A percentile compares a stretch with the other conserved stretches of the same genome.
Conservation (phyloP, 495 filamentous ascomycete genomes). For the Cryomyces antarcticus region DNA sequence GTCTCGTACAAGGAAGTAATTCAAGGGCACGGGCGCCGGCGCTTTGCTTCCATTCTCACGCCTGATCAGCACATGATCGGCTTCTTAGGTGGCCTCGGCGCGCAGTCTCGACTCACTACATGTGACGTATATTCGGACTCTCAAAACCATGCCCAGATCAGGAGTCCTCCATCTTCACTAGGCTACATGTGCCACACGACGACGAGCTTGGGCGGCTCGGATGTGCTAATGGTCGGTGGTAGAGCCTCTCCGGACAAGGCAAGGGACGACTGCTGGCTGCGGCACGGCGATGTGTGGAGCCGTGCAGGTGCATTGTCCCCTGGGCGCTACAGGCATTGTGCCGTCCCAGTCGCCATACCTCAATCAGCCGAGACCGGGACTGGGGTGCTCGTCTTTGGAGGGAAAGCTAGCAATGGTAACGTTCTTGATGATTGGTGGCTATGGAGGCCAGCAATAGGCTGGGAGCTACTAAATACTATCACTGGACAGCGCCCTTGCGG, state of each 20-base stretch:
- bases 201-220: constrained; percentile 29
- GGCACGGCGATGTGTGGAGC: constrained; percentile 37
- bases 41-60: constrained; percentile 27
- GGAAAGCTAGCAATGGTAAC: constrained; percentile 35
- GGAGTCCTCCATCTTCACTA: constrained; percentile 20
- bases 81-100: constrained; percentile 28
- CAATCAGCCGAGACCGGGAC: constrained; percentile 7
- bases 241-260: constrained; percentile 49
- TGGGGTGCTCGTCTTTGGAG: constrained; percentile 45
- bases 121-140: constrained; percentile 34
- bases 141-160: constrained; percentile 4
- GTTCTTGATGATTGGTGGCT: constrained; percentile 42
- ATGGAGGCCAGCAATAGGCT: constrained; percentile 35
- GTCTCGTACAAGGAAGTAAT: background rate
- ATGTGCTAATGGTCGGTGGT: constrained; percentile 54
- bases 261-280: constrained; percentile 52
- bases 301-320: constrained; percentile 38
- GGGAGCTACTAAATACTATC: constrained; percentile 15
- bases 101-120: constrained; percentile 30
- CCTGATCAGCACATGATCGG: constrained; percentile 21
- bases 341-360: constrained; percentile 26
- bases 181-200: constrained; percentile 62
- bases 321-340: constrained; percentile 54
- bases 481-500: constrained; percentile 18
- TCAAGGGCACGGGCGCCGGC: constrained; percentile 3